Evolutionary conservation across 2,329 filamentous ascomycete genomes (phyloP).

Genomic region (Arthroderma sp.): DNA sequence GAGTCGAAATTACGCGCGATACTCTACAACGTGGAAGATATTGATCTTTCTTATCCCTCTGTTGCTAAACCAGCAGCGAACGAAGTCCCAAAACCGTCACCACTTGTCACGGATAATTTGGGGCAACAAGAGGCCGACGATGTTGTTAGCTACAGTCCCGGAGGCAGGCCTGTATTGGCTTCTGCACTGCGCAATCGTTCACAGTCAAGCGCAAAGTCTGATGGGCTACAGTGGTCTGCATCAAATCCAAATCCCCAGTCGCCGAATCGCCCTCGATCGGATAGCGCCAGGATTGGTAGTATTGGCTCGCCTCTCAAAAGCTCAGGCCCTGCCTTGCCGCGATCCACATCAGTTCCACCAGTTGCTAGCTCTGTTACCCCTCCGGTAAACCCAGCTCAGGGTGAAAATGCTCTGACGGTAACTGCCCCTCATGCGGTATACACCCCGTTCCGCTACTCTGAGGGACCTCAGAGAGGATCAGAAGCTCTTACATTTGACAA

Average conservation of each 20-base stretch:
- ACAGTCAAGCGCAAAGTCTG: constrained; percentile 3
- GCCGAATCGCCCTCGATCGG: constrained; percentile 1
- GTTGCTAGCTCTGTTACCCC: constrained; percentile 9
- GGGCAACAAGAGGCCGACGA: constrained; percentile 9
- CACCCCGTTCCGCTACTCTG: constrained; percentile 33
- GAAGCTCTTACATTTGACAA: constrained; percentile 26
- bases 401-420: constrained; percentile 1
- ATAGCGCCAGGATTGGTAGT: constrained; percentile 1
- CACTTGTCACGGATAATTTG: constrained; percentile 1
- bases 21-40: constrained; percentile 36
- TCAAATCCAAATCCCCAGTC: constrained; percentile 14
- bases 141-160: constrained; percentile 38
- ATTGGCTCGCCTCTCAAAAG: background rate
- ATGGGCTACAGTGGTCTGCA: constrained; percentile 16
- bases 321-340: constrained; percentile 3
- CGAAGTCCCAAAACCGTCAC: background rate
- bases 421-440: constrained; percentile 30
- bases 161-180: constrained; percentile 37
- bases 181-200: constrained; percentile 13
- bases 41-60: background rate
- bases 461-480: constrained; percentile 29
- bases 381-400: background rate
- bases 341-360: constrained; percentile 13
- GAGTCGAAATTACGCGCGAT: constrained; percentile 36
- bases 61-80: background rate